phyloP scores from a whole-genome alignment of 805 yeast species.

The Candida ortonii region DNA sequence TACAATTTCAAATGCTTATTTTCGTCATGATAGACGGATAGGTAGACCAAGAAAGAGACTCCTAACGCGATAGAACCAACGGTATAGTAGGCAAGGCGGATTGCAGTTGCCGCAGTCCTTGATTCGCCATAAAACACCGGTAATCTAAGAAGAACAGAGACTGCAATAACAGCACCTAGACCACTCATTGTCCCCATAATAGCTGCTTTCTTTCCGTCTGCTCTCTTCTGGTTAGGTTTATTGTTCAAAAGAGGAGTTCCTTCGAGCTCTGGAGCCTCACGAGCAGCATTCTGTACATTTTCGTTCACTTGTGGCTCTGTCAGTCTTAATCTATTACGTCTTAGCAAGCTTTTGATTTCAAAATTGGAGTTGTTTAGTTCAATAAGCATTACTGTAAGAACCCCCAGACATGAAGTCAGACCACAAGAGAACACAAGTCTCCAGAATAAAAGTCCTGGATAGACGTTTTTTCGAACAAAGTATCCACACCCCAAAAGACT shows the following conservation, averaged over 20 bases:
- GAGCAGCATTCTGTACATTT: constrained; percentile 19
- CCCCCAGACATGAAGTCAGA: constrained; percentile 45
- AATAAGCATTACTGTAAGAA: constrained; percentile 47
- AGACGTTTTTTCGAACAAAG: constrained; percentile 37
- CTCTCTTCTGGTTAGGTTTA: constrained; percentile 24
- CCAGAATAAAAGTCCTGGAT: constrained; percentile 49
- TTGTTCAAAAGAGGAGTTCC: constrained; percentile 18
- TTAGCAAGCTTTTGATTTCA: constrained; percentile 27
- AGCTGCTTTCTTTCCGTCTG: constrained; percentile 57
- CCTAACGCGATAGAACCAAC: constrained; percentile 44
- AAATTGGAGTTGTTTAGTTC: constrained; percentile 46
- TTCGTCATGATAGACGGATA: constrained; percentile 46
- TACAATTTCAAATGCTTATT: too few species aligned
- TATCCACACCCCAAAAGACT: constrained; percentile 49
- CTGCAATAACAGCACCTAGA: constrained; percentile 65
- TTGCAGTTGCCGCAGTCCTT: constrained; percentile 40
- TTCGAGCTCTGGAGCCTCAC: constrained; percentile 3
- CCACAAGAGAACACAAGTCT: constrained; percentile 63
- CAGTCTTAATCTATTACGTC: constrained; percentile 7
- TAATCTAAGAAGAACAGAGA: constrained; percentile 50
- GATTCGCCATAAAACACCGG: constrained; percentile 48
- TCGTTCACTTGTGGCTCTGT: constrained; percentile 2
- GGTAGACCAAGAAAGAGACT: constrained; percentile 38
- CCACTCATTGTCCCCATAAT: constrained; percentile 63
- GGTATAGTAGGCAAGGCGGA: constrained; percentile 47